Base-by-base conservation (phyloP, 441 rosid genomes). In the Daphne laureola region DNA sequence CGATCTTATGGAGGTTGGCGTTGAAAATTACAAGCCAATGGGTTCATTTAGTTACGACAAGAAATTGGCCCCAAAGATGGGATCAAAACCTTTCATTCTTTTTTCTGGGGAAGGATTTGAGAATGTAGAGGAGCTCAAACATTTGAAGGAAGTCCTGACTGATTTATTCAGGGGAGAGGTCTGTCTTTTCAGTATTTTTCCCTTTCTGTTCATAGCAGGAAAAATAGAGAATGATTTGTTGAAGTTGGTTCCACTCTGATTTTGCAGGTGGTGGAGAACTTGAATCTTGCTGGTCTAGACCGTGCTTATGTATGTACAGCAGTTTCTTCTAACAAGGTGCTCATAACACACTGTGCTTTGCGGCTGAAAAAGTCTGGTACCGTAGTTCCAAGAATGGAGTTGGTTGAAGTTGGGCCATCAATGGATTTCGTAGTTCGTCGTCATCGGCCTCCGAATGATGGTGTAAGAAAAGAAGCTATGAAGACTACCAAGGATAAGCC, bases 91-190 rank as follows among this genome's bases (percentile, higher is more conserved):
- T 62, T 89, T 84, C 66, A 73, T 92, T 55, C 69, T 72, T 62
- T 92, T 89, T 53, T 43, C 67, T 46, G 98, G 98, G 45, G 96
- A 92, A 75, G 88, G 82, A 35, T 92, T 92, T 61, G 90, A 92
- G 73, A 83, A 57, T 53, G 77, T 81, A 12, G 92, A 71, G 60
- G 92, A 86, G 64, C 71, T 89, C 55, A 89, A 80, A 68, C 98
- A 92, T 62, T 70, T 89, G 62, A 92, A 84, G 80, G 96, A 89
- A 72, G 86, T 86, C 55, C 70, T 92, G 58, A 77, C 83, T 53
- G 96, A 92, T 66, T 74, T 92, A 16, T 74, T 89, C 12, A 77
- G 84, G 0, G 98, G 98, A 72, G 92, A 92, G 94, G 95, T 91
- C 12, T 46, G 64, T 59, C n/a, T 64, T 54, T 66, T 23, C 27